phyloP scores from a whole-genome alignment of 2,329 filamentous ascomycete species.

The Hypoxylon sp. region DNA sequence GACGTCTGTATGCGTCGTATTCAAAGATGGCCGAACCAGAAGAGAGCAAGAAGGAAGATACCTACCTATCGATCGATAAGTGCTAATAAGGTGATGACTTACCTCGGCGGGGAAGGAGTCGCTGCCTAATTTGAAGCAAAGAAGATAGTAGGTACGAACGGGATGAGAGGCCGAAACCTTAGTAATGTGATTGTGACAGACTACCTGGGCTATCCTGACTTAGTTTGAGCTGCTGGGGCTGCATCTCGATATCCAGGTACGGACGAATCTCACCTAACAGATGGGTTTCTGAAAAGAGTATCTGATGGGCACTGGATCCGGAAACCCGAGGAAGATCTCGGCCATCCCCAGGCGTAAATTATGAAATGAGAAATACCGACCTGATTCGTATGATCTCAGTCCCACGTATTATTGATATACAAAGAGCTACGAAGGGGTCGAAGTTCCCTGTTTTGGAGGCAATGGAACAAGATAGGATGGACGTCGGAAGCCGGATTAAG shows the following conservation, averaged over 20 bases:
- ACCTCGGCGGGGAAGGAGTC: neutral
- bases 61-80: neutral
- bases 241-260: neutral
- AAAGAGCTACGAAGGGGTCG: neutral
- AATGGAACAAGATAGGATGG: neutral
- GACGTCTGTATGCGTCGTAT: neutral
- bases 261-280: neutral
- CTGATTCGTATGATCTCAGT: too few species aligned
- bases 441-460: neutral
- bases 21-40: neutral
- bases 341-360: too few species aligned
- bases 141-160: neutral
- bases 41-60: neutral
- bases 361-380: too few species aligned
- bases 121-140: neutral
- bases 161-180: neutral
- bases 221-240: neutral
- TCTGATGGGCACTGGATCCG: neutral
- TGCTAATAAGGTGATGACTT: too few species aligned
- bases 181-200: neutral
- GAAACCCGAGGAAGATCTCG: neutral
- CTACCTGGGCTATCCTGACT: neutral
- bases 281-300: neutral
- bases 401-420: too few species aligned
- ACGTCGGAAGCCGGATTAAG: neutral